Conservation (phyloP, 1,139 yeast species). For the Yamadazyma atmosphaerica region DNA sequence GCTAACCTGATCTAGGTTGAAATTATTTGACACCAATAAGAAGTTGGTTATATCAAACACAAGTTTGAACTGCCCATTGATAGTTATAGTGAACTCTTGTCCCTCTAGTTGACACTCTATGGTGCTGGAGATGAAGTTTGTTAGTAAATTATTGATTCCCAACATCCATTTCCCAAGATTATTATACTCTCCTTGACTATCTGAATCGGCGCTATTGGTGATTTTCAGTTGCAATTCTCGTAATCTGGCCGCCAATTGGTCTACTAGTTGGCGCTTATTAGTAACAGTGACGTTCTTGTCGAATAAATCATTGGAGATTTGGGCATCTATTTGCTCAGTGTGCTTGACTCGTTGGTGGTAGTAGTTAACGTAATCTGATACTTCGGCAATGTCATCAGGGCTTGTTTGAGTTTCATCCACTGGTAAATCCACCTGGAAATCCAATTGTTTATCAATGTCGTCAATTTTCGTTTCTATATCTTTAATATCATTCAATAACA, state of each 20-base stretch:
- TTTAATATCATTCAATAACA: constrained; percentile 10
- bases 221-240: constrained; percentile 3
- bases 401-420: constrained; percentile 17
- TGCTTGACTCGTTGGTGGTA: constrained; percentile 1
- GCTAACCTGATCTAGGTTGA: constrained; percentile 7
- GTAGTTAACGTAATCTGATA: constrained; percentile 1
- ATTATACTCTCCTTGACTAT: constrained; percentile 8
- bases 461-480: constrained; percentile 18
- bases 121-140: constrained; percentile 15
- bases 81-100: constrained; percentile 13
- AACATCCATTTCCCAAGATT: constrained; percentile 33
- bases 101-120: constrained; percentile 13
- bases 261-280: constrained; percentile 3
- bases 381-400: constrained; percentile 1
- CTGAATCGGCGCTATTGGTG: background rate
- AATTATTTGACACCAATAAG: constrained; percentile 9
- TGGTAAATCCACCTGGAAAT: constrained; percentile 16
- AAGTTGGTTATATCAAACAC: constrained; percentile 10
- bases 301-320: constrained; percentile 10
- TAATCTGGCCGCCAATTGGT: constrained; percentile 6
- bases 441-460: constrained; percentile 6
- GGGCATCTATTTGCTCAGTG: background rate
- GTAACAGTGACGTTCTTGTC: constrained; percentile 5
- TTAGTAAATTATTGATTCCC: constrained; percentile 28
- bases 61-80: constrained; percentile 9